A percentile compares a stretch with the other conserved stretches of the same genome.
phyloP scores from a whole-genome alignment of 1,284 basidiomycete species.

The Leccinum pallidistipes region DNA sequence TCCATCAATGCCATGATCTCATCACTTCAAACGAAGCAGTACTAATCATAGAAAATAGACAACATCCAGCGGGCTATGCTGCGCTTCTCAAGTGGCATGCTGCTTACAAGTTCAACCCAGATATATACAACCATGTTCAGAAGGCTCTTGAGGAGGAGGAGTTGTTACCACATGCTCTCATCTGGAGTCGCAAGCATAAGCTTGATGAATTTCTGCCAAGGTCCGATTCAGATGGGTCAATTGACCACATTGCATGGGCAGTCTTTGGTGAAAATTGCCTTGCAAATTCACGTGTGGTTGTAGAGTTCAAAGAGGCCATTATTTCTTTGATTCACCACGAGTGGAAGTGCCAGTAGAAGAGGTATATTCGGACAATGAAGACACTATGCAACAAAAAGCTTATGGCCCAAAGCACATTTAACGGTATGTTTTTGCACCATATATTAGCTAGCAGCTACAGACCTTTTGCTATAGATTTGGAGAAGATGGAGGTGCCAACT shows the following conservation, averaged over 20 bases:
- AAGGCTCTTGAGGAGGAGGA: constrained; percentile 1
- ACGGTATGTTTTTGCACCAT: neutral
- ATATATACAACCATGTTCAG: neutral
- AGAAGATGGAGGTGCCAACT: neutral
- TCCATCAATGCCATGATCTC: constrained; percentile 6
- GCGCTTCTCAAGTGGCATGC: constrained; percentile 2
- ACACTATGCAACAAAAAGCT: constrained; percentile 3
- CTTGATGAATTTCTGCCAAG: constrained; percentile 3
- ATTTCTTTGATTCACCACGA: neutral
- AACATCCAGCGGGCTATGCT: neutral
- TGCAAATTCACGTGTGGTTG: neutral
- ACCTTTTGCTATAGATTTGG: neutral
- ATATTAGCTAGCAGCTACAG: neutral
- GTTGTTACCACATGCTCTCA: neutral
- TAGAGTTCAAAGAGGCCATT: no score
- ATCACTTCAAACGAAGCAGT: constrained; percentile 1
- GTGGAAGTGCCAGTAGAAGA: no score
- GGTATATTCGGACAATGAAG: neutral
- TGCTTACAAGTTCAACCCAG: constrained; percentile 4
- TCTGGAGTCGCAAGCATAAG: constrained; percentile 1
- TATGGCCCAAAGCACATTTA: neutral
- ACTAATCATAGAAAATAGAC: neutral
- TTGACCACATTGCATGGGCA: constrained; percentile 2
- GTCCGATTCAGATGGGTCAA: constrained; percentile 1
- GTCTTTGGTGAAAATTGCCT: constrained; percentile 8